Percentiles rank a stretch among this genome's conserved stretches.
Conservation (phyloP, 768 basidiomycete genomes). For the Chiua virens region DNA sequence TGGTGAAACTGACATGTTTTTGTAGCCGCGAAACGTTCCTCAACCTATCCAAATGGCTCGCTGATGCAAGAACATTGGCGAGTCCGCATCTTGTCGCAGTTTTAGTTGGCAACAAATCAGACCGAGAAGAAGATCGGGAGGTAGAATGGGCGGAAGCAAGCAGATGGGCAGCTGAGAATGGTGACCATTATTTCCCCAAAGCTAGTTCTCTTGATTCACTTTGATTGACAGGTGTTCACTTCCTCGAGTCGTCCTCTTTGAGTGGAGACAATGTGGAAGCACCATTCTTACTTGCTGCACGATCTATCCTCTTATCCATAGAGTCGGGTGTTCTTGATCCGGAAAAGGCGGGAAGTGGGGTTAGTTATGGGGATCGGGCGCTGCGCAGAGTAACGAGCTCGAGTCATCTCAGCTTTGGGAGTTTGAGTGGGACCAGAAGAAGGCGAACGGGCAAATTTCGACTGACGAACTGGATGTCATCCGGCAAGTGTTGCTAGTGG, state of each 20-base stretch:
- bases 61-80: conserved; percentile 89
- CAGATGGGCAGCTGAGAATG: conserved; percentile 94
- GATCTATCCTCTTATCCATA: conserved; percentile 85
- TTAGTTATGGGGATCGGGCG: conserved; percentile 94
- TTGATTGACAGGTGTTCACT: conserved; percentile 72
- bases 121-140: conserved; percentile 91
- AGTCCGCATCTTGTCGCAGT: conserved; percentile 89
- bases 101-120: conserved; percentile 93
- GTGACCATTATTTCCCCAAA: conserved; percentile 40
- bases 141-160: conserved; percentile 96
- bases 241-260: conserved; percentile 90
- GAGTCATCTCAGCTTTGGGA: conserved; percentile 86
- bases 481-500: conserved; percentile 64
- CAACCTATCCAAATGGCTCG: conserved; percentile 85
- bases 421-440: conserved; percentile 66
- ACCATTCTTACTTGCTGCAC: conserved; percentile 85
- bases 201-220: conserved; percentile 3
- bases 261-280: conserved; percentile 93
- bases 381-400: conserved; percentile 88
- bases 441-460: conserved; percentile 59
- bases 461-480: conserved; percentile 60
- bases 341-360: conserved; percentile 91
- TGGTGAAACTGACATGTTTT: conserved; percentile 1
- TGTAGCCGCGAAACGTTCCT: conserved; percentile 82
- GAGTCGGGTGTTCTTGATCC: conserved; percentile 91